These are phyloP conservation scores for Hysterium pulicare DNA, from an alignment of 2,329 filamentous ascomycete species.

Conservation along the genomic window DNA sequence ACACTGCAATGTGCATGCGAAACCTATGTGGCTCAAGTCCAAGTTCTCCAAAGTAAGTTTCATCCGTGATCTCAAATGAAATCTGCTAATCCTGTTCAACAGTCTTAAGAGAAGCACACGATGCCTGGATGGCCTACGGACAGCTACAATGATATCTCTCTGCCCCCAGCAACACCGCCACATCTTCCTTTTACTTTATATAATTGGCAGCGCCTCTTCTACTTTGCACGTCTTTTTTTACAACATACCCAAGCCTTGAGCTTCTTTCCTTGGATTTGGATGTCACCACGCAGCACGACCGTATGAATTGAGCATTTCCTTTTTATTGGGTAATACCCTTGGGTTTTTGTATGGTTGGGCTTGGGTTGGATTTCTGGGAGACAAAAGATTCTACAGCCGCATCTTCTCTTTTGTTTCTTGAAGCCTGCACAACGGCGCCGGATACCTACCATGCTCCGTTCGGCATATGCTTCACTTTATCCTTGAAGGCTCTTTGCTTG, in stretches of 20 bases:
- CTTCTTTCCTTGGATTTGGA: slow-evolving; percentile 3
- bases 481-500: neutral
- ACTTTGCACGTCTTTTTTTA: neutral
- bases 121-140: slow-evolving; percentile 33
- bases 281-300: slow-evolving; percentile 12
- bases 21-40: slow-evolving; percentile 29
- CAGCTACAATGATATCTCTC: slow-evolving; percentile 11
- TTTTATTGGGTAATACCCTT: slow-evolving; percentile 13
- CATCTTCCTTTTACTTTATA: neutral
- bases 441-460: too few relatives aligned
- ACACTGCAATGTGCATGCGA: slow-evolving; percentile 59
- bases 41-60: slow-evolving; percentile 34
- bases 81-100: neutral
- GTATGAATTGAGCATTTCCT: slow-evolving; percentile 13
- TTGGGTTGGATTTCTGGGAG: neutral
- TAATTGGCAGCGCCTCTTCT: slow-evolving; percentile 5
- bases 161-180: too few relatives aligned
- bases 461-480: neutral
- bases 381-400: neutral
- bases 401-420: neutral
- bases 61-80: too few relatives aligned
- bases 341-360: neutral
- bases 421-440: neutral
- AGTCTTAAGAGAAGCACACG: slow-evolving; percentile 37
- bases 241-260: slow-evolving; percentile 1